A percentile compares a stretch with the other conserved stretches of the same genome.
phyloP scores from a whole-genome alignment of 2,329 filamentous ascomycete species.

The Ceratocystis diversiconidia region DNA sequence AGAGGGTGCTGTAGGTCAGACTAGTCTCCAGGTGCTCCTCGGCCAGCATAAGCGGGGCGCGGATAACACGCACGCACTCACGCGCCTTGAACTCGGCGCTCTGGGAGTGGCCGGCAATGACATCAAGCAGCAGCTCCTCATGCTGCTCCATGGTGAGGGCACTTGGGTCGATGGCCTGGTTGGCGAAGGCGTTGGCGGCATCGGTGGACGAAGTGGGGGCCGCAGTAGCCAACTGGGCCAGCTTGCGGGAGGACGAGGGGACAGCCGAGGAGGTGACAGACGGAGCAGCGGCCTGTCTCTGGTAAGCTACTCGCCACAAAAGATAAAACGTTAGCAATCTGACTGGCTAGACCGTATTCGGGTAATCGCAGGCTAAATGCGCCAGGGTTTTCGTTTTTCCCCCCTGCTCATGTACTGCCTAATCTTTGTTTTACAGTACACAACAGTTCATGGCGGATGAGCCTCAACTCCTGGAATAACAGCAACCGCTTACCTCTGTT shows the following conservation, averaged over 20 bases:
- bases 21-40: conserved; percentile 17
- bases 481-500: not conserved
- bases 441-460: not conserved
- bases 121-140: conserved; percentile 17
- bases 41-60: conserved; percentile 17
- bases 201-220: conserved; percentile 5
- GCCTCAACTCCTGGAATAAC: not conserved
- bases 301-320: not conserved
- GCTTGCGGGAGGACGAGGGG: conserved; percentile 2
- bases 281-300: not conserved
- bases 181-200: conserved; percentile 9
- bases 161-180: conserved; percentile 10
- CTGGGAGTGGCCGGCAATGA: conserved; percentile 15
- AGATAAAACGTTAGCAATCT: not conserved
- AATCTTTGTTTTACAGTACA: not conserved
- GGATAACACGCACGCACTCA: conserved; percentile 15
- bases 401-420: not conserved
- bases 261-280: not conserved
- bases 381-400: not conserved
- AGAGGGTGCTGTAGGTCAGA: conserved; percentile 14
- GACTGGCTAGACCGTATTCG: not conserved
- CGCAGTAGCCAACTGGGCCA: conserved; percentile 15
- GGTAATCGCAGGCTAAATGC: not conserved
- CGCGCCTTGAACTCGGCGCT: conserved; percentile 15
- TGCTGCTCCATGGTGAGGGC: conserved; percentile 12